Evolutionary conservation across 345 rosid genomes (phyloP), one percentile per base, ranked within the genome.

Genomic region (Gossypium ekmanianum): DNA sequence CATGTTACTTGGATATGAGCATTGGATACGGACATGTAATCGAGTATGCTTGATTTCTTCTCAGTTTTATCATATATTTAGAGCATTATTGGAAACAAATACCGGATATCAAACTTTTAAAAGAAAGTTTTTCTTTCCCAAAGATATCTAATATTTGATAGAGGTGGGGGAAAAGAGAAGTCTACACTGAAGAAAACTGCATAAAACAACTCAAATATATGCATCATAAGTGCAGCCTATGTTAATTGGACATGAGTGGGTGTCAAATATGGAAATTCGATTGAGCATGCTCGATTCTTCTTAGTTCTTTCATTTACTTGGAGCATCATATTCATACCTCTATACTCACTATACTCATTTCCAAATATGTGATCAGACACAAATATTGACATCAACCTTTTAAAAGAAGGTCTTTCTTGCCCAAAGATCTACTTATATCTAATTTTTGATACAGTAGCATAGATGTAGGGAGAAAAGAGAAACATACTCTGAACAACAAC

Each of bases 401-500:
- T 12, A 3, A 20, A 20, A 56, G 11, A 56, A 12, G 11, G 16
- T 10, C 50, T 7, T 47, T 47, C 7, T 13, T 7, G 26, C 27
- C 48, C 54, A 44, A 41, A 20, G 13, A 68, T 51, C 20, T 26
- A 29, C 26, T 55, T 17, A 34, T 29, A 14, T 20, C 10, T 11
- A 56, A 69, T 68, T 13, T 20, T 77, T 43, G 74, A 51, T 16
- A 11, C 64, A 68, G 48, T 47, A 75, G 24, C 41, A 48, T 56
- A 45, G 26, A 81, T 67, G 71, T 72, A 20, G 41, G 54, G 48
- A 61, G 72, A 75, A 76, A 73, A 76, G 65, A 61, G 83, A 67
- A 71, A 66, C 82, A 79, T 76, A 81, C 90, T 4, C 65, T 73
- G 55, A 20, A 61, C 76, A 71, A 75, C 61, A 77, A 79, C 68